Percentiles rank a stretch among this genome's conserved stretches.
Evolutionary conservation across 1,284 basidiomycete species (phyloP).

Genomic region (Megacollybia platyphylla): DNA sequence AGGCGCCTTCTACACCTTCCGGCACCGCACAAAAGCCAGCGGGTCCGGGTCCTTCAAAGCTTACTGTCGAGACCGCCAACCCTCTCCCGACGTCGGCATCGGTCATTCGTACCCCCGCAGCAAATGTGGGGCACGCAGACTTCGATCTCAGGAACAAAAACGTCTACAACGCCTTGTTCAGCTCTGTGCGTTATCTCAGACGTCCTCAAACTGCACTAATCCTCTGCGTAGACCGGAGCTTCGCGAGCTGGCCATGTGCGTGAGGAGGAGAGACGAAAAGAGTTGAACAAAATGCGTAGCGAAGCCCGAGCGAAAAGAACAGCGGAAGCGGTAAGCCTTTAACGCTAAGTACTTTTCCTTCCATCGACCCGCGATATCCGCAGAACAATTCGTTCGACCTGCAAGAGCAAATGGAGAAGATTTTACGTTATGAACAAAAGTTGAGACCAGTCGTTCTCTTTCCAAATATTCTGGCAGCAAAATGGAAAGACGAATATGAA

Average conservation of each 20-base stretch:
- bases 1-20: slow-evolving; percentile 18
- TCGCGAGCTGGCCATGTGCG: slow-evolving; percentile 47
- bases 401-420: slow-evolving; percentile 58
- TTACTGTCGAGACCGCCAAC: slow-evolving; percentile 11
- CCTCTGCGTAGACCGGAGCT: slow-evolving; percentile 10
- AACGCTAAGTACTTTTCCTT: not conserved
- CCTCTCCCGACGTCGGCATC: slow-evolving; percentile 17
- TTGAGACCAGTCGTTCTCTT: slow-evolving; percentile 37
- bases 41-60: slow-evolving; percentile 13
- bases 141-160: slow-evolving; percentile 49
- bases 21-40: slow-evolving; percentile 15
- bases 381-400: slow-evolving; percentile 55
- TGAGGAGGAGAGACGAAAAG: slow-evolving; percentile 55
- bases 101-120: slow-evolving; percentile 14
- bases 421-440: slow-evolving; percentile 49
- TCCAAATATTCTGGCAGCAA: slow-evolving; percentile 55
- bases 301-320: slow-evolving; percentile 50
- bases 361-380: slow-evolving; percentile 3
- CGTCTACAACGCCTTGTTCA: slow-evolving; percentile 57
- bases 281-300: slow-evolving; percentile 58
- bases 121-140: slow-evolving; percentile 24
- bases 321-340: slow-evolving; percentile 27
- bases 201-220: slow-evolving; percentile 1
- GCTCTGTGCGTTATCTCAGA: slow-evolving; percentile 29
- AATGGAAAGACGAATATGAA: slow-evolving; percentile 38